Percentiles rank a stretch among this genome's conserved stretches.
These are phyloP conservation scores for Spatholobus suberectus DNA, from an alignment of 306 rosid species.

Conservation along the genomic window DNA sequence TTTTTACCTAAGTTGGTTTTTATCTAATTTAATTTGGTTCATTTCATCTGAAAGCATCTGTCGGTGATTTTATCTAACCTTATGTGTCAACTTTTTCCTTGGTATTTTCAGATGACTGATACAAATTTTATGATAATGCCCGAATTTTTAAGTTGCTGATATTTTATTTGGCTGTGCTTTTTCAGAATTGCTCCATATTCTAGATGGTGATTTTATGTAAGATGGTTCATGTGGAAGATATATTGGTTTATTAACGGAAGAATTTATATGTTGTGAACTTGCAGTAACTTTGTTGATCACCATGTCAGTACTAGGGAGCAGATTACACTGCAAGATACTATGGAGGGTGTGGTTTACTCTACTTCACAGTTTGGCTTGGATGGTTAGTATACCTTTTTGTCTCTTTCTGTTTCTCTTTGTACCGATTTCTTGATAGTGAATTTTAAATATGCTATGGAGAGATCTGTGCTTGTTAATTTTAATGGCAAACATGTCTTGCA, in stretches of 20 bases:
- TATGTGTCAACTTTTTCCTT: constrained; percentile 17
- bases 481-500: constrained; percentile 45
- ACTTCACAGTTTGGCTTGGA: constrained; percentile 98
- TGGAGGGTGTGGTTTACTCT: constrained; percentile 94
- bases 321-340: constrained; percentile 94
- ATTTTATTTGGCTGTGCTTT: not conserved
- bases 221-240: constrained; percentile 38
- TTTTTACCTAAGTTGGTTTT: constrained; percentile 9
- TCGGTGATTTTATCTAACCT: constrained; percentile 5
- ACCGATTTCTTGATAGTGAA: constrained; percentile 5
- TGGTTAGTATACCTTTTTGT: constrained; percentile 61
- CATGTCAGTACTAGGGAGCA: constrained; percentile 95
- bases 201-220: constrained; percentile 25
- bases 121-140: not conserved
- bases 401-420: constrained; percentile 17
- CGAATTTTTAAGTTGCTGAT: constrained; percentile 18
- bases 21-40: constrained; percentile 1
- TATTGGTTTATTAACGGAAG: constrained; percentile 41
- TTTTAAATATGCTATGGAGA: constrained; percentile 14
- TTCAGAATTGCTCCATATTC: not conserved
- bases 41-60: constrained; percentile 9
- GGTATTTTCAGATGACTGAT: constrained; percentile 17
- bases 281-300: constrained; percentile 96
- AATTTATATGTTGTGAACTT: constrained; percentile 51
- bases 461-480: constrained; percentile 36